Evolutionary conservation across 345 rosid species (phyloP), one percentile per base, ranked within the genome.

Genomic region (Moringa oleifera): DNA sequence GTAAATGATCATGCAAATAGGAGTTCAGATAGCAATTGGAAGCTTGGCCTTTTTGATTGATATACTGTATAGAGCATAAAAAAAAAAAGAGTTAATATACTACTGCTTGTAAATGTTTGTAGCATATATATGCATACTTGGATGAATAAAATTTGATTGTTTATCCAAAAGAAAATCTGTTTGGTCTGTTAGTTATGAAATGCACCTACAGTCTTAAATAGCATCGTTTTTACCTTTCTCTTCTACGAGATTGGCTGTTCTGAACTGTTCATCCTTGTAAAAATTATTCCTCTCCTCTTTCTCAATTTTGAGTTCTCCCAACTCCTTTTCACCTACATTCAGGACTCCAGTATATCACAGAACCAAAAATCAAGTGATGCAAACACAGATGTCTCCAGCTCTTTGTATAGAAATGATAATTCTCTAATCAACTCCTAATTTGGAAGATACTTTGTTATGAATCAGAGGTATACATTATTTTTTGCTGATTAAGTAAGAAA

Each of bases 251-350:
- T 46, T 70, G 33, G 77, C 61, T 23, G 69, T 72, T 71, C 71
- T 75, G 67, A 63, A 23, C 57, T 66, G 69, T 64, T 90, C 96
- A 67, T 78, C 79, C 18, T 23, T 63, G 69, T 75, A 80, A 54
- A 71, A 59, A 62, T 71, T 85, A 66, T 86, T 78, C 45, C 23
- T 76, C 67, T 86, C 83, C 51, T 85, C 83, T 65, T 77, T 80
- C 75, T 77, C 81, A 62, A 68, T 50, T 69, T 70, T 81, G n/a
- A 90, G 89, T 59, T 86, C 85, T 68, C 71, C 75, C 60, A 88
- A 59, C 63, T 88, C 85, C 78, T 77, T 80, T 60, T 81, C 87
- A 54, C 87, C 99, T 90, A 66, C 68, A 63, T 57, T 23, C 0
- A 63, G 15, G 41, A 78, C 71, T 76, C 58, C 56, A 23, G 47